These are phyloP conservation scores for Microbotryum scabiosae DNA, from an alignment of 1,284 basidiomycete species.

Conservation along the genomic window DNA sequence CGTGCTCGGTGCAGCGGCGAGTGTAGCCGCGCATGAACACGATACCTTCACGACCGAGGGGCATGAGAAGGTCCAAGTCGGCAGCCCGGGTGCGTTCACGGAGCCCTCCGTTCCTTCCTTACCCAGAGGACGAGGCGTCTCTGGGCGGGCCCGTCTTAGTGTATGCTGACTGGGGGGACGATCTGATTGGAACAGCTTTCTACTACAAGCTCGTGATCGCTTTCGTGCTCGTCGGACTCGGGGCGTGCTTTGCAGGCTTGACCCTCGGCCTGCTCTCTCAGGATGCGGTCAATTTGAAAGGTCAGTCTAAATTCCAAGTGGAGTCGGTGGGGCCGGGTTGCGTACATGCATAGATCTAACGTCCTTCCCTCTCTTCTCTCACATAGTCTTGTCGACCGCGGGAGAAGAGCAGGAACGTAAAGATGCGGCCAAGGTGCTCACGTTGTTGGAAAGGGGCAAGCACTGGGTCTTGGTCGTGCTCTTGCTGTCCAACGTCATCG, in stretches of 20 bases:
- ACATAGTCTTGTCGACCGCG: slow-evolving; percentile 20
- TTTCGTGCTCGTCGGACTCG: slow-evolving; percentile 14
- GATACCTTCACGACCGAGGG: too few species aligned
- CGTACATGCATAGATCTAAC: too few species aligned
- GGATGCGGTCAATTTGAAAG: slow-evolving; percentile 72
- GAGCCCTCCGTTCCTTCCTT: too few species aligned
- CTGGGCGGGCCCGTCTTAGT: too few species aligned
- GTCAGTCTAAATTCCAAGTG: neutral
- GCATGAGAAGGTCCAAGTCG: too few species aligned
- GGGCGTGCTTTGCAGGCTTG: slow-evolving; percentile 43
- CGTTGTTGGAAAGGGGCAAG: slow-evolving; percentile 40
- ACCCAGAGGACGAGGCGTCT: too few species aligned
- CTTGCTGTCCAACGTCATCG: slow-evolving; percentile 42
- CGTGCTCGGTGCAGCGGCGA: too few species aligned
- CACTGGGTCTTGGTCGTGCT: slow-evolving; percentile 40
- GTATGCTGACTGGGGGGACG: neutral
- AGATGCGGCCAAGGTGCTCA: slow-evolving; percentile 40
- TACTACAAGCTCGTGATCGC: slow-evolving; percentile 23
- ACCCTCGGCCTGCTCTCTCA: slow-evolving; percentile 42
- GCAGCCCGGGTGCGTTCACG: too few species aligned
- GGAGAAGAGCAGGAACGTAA: slow-evolving; percentile 40
- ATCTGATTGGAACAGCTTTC: slow-evolving; percentile 4
- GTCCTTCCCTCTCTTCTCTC: slow-evolving; percentile 75
- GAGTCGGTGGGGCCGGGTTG: neutral
- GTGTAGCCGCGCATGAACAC: too few species aligned